Evolutionary conservation across 1,139 yeast species (phyloP), one percentile per base, ranked within the genome.

Genomic region (Magnusiomyces magnusii): DNA sequence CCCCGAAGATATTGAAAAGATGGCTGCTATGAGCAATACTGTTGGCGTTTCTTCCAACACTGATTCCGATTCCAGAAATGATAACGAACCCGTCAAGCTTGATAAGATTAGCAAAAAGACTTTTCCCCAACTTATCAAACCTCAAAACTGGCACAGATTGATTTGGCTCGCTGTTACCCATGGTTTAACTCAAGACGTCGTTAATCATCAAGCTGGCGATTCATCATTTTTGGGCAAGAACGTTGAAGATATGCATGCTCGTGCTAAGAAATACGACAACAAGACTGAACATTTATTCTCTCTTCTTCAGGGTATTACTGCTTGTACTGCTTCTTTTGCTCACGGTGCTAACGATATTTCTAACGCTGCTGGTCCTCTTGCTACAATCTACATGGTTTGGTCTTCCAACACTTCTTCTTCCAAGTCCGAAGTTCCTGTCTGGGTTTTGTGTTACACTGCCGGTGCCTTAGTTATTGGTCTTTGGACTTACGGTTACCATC

Each of bases 301-400:
- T 2, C 76, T 86, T 65, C 76, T 85, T 61, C 95, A 86, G 73
- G 86, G 83, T 57, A 74, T 86, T 62, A 86, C 92, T 57, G 92
- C 95, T 25, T 80, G 85, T 67, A 86, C 91, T 62, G 86, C 86
- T 85, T 85, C 92, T 2, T 85, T 86, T 72, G 89, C 92, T 21
- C 95, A 86, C 68, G 62, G 95, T 63, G 85, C 93, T 52, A 87
- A 86, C 69, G 95, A 86, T 74, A 85, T 87, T 65, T 80, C 92
- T 57, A 86, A 86, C 67, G 92, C 93, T 50, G 82, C 88, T 44
- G 93, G 90, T 65, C 93, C 93, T 41, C 77, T 85, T 67, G 75
- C 91, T 47, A 80, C 91, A 28, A 80, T 86, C 41, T 86, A 84
- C 70, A 72, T 78, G 57, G 77, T 84, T 25, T 86, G 91, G 90